Evolutionary conservation across 805 yeast genomes (phyloP).

Genomic region (Cyberlindnera euphorbiae): DNA sequence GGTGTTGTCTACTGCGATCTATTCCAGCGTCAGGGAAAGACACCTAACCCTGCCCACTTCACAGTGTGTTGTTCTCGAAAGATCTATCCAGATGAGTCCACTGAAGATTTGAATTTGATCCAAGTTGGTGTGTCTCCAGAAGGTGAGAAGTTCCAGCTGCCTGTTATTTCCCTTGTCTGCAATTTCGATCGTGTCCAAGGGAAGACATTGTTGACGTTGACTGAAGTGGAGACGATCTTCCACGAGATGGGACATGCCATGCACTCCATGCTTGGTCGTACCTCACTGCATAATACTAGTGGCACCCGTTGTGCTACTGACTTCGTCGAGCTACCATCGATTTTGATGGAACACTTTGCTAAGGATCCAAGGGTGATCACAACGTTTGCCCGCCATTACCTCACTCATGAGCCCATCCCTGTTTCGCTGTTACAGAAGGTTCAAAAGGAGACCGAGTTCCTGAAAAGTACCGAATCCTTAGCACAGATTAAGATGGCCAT

Average conservation of each 20-base stretch:
- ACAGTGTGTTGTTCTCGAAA: constrained; percentile 92
- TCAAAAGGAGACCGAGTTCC: constrained; percentile 44
- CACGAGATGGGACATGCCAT: constrained; percentile 99
- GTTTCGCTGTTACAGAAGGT: constrained; percentile 43
- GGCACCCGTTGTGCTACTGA: constrained; percentile 96
- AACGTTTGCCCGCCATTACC: constrained; percentile 63
- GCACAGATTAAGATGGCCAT: constrained; percentile 89
- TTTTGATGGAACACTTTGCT: constrained; percentile 93
- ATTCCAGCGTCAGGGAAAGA: constrained; percentile 70
- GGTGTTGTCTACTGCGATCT: constrained; percentile 89
- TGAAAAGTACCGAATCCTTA: constrained; percentile 69
- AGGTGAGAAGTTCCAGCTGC: constrained; percentile 65
- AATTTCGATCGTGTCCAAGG: constrained; percentile 54
- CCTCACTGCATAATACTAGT: constrained; percentile 82
- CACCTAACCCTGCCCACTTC: constrained; percentile 89
- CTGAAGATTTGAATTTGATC: constrained; percentile 31
- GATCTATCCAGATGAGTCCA: constrained; percentile 51
- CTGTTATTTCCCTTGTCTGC: constrained; percentile 86
- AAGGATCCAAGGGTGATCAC: constrained; percentile 71
- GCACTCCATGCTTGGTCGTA: constrained; percentile 94
- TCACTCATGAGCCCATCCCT: constrained; percentile 59
- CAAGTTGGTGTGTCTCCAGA: constrained; percentile 32
- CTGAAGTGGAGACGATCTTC: constrained; percentile 88
- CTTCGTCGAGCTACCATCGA: constrained; percentile 94
- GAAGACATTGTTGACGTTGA: constrained; percentile 58